These are phyloP conservation scores for Puccinia triticina DNA, from an alignment of 1,284 basidiomycete genomes.

Conservation along the genomic window DNA sequence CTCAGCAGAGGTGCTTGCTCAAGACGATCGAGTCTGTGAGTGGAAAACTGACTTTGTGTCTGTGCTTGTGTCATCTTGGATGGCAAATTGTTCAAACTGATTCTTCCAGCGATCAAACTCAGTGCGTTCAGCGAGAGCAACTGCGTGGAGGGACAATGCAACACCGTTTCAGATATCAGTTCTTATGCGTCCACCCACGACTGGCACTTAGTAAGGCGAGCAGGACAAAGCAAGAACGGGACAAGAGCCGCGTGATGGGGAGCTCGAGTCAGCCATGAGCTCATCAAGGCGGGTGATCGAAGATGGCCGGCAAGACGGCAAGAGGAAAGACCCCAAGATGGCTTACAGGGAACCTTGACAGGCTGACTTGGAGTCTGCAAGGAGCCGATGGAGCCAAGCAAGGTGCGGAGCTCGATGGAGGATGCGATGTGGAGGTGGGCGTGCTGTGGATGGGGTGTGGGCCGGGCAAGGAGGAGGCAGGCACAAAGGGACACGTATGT, in stretches of 20 bases:
- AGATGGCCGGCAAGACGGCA: no score
- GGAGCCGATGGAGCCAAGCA: no score
- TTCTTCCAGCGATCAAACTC: constrained; percentile 42
- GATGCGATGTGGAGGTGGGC: no score
- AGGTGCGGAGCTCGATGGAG: no score
- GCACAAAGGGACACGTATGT: no score
- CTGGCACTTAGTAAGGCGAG: neutral
- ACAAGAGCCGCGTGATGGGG: neutral
- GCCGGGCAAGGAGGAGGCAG: no score
- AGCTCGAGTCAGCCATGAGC: constrained; percentile 1
- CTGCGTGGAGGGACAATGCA: neutral
- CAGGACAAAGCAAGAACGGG: neutral
- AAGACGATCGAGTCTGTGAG: neutral
- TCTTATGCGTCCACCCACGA: neutral
- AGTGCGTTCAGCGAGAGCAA: neutral
- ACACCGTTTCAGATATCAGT: neutral
- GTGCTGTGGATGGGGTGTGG: no score
- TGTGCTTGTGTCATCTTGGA: neutral
- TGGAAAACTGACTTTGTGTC: neutral
- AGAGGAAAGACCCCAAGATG: no score
- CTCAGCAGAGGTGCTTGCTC: neutral
- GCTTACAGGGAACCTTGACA: neutral
- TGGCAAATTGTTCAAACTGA: constrained; percentile 37
- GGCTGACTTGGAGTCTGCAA: neutral
- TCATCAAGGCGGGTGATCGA: neutral